phyloP scores from a whole-genome alignment of 257 asterid genomes.

The Cruciata laevipes region DNA sequence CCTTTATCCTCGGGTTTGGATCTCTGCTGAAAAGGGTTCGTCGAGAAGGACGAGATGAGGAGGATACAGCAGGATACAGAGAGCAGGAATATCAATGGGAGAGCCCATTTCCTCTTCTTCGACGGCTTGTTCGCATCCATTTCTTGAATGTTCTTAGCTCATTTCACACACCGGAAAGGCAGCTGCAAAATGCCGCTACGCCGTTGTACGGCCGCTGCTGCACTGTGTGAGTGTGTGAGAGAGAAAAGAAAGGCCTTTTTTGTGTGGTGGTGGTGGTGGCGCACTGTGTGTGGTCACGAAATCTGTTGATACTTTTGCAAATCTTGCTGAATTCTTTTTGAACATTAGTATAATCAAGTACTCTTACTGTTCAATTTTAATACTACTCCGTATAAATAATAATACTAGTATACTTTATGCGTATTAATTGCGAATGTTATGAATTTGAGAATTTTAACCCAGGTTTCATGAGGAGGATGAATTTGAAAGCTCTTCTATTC shows the following conservation, averaged over 20 bases:
- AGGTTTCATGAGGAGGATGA: neutral
- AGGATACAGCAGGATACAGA: constrained; percentile 29
- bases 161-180: neutral
- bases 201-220: neutral
- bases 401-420: neutral
- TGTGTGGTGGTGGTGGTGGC: constrained; percentile 1
- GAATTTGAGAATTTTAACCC: neutral
- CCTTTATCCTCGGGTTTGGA: constrained; percentile 23
- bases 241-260: neutral
- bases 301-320: constrained; percentile 1
- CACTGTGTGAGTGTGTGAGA: neutral
- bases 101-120: constrained; percentile 52
- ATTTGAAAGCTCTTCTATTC: neutral
- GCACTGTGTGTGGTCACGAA: constrained; percentile 13
- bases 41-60: constrained; percentile 26
- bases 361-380: neutral
- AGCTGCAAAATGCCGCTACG: neutral
- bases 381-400: neutral
- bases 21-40: constrained; percentile 34
- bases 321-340: neutral
- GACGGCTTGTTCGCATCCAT: constrained; percentile 41
- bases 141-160: constrained; percentile 3
- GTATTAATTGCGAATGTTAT: neutral
- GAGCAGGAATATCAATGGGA: constrained; percentile 37
- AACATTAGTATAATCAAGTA: neutral